Percentiles rank a stretch among this genome's conserved stretches.
Conservation (phyloP, 495 filamentous ascomycete species). For the Neurospora tetrasperma region DNA sequence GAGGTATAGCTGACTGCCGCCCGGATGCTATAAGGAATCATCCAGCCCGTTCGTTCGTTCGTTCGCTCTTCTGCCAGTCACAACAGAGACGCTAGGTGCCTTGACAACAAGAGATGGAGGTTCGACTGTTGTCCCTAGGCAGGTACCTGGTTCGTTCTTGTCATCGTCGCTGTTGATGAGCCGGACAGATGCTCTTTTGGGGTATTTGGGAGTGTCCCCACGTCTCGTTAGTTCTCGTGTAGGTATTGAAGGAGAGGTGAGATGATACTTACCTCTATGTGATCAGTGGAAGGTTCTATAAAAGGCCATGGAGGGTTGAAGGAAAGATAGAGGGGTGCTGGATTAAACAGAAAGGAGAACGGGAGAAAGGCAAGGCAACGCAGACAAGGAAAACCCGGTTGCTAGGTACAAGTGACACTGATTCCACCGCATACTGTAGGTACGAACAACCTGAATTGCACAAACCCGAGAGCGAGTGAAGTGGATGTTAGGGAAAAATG, state of each 20-base stretch:
- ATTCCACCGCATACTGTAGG: background rate
- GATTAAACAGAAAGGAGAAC: background rate
- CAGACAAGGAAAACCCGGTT: background rate
- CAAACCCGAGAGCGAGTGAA: background rate
- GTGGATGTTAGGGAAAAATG: background rate
- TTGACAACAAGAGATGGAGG: too few relatives aligned
- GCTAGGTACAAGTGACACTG: background rate
- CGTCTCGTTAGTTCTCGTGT: background rate
- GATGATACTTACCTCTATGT: background rate
- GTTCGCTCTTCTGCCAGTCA: background rate
- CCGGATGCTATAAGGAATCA: background rate
- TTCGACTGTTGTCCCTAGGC: too few relatives aligned
- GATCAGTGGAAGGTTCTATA: background rate
- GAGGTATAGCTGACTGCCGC: background rate
- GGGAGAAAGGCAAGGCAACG: background rate
- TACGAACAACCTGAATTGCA: background rate
- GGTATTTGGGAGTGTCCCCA: background rate
- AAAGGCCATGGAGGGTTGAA: background rate
- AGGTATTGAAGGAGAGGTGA: background rate
- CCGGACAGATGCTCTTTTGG: background rate
- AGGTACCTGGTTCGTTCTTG: background rate
- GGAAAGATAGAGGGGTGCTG: background rate
- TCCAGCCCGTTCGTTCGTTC: background rate
- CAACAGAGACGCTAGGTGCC: background rate
- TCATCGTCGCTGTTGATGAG: background rate